A percentile compares a stretch with the other conserved stretches of the same genome.
These are phyloP conservation scores for Batrachochytrium dendrobatidis DNA, from an alignment of 371 early-diverging fungal species.

Conservation along the genomic window DNA sequence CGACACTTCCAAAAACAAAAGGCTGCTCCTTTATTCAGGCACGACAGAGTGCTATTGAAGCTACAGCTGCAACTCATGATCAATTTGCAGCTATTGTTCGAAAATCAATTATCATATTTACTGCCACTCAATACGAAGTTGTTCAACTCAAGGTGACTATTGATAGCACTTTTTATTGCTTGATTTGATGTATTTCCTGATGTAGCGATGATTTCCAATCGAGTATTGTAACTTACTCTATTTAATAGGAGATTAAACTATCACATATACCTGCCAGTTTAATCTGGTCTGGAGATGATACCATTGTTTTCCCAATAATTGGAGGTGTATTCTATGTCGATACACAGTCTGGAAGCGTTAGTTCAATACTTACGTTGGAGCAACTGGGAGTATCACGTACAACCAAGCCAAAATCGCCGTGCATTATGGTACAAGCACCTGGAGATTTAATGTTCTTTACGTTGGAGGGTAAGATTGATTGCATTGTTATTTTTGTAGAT, in stretches of 20 bases:
- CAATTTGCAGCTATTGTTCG: slow-evolving; percentile 1
- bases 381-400: too few species aligned
- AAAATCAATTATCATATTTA: not conserved
- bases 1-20: slow-evolving; percentile 1
- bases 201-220: not conserved
- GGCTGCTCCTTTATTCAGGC: not conserved
- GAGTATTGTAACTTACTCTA: not conserved
- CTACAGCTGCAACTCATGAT: not conserved
- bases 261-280: not conserved
- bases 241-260: not conserved
- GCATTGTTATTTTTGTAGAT: too few species aligned
- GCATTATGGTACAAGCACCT: too few species aligned
- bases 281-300: not conserved
- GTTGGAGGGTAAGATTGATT: too few species aligned
- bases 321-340: not conserved
- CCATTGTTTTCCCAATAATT: not conserved
- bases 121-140: slow-evolving; percentile 4
- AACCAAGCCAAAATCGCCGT: too few species aligned
- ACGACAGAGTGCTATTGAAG: not conserved
- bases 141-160: slow-evolving; percentile 6
- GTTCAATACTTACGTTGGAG: not conserved
- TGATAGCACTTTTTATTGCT: not conserved
- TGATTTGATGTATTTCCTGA: not conserved
- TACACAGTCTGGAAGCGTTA: not conserved
- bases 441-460: too few species aligned